phyloP scores from a whole-genome alignment of 495 filamentous ascomycete genomes.

The Aspergillus indologenus region DNA sequence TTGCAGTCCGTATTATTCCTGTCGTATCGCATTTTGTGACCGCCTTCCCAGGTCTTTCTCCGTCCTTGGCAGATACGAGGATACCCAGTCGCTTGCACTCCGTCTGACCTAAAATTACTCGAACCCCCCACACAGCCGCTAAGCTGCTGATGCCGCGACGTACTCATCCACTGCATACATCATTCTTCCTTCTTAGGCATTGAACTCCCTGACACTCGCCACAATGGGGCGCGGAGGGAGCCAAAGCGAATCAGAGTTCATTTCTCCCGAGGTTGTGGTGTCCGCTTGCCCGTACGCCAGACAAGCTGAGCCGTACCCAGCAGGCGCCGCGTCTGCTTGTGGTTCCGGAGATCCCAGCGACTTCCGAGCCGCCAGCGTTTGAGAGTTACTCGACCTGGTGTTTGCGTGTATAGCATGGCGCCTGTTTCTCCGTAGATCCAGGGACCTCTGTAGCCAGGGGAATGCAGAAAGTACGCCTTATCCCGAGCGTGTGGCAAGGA shows the following conservation, averaged over 20 bases:
- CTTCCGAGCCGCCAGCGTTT: background rate
- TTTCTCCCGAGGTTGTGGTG: background rate
- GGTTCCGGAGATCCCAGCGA: background rate
- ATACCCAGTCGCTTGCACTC: background rate
- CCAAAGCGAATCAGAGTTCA: background rate
- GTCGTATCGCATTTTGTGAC: background rate
- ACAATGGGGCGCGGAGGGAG: slow-evolving; percentile 7
- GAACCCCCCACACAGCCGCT: background rate
- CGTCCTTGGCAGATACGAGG: background rate
- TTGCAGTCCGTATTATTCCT: too few relatives aligned
- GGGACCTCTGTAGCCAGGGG: background rate
- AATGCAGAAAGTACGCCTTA: background rate
- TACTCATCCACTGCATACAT: slow-evolving; percentile 3
- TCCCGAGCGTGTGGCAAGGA: background rate
- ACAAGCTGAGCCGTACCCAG: too few relatives aligned
- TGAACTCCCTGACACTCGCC: slow-evolving; percentile 7
- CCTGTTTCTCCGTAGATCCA: background rate
- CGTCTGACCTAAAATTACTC: slow-evolving; percentile 4
- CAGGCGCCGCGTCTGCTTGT: background rate
- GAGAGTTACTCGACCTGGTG: too few relatives aligned
- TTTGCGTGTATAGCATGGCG: background rate
- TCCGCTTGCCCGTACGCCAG: background rate
- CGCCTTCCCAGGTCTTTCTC: background rate
- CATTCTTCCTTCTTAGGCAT: slow-evolving; percentile 4
- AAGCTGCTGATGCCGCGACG: background rate